Conservation (phyloP, 768 basidiomycete genomes). For the Hemileccinum rubropunctum region DNA sequence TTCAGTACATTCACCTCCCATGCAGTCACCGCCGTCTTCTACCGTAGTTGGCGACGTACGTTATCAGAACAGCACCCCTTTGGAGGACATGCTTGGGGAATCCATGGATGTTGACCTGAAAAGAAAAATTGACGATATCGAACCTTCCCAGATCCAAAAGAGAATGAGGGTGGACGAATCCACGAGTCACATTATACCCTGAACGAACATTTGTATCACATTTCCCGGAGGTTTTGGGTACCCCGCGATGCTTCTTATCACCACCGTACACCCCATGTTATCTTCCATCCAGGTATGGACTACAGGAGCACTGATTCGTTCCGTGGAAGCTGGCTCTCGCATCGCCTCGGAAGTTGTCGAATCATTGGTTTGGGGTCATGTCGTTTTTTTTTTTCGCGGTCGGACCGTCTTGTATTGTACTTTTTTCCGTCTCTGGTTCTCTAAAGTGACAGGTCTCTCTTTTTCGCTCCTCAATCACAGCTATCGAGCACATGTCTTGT, state of each 20-base stretch:
- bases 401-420: constrained; percentile 38
- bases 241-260: constrained; percentile 21
- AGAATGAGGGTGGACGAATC: constrained; percentile 68
- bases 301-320: constrained; percentile 27
- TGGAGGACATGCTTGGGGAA: constrained; percentile 40
- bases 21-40: constrained; percentile 51
- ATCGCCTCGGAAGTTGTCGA: constrained; percentile 30
- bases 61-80: constrained; percentile 34
- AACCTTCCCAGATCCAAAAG: constrained; percentile 54
- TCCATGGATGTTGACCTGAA: constrained; percentile 58
- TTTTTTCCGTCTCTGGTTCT: constrained; percentile 18
- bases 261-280: constrained; percentile 16
- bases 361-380: constrained; percentile 33
- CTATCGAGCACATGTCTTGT: constrained; percentile 23
- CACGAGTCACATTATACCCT: constrained; percentile 52
- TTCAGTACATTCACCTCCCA: constrained; percentile 49
- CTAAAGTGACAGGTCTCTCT: too few relatives aligned
- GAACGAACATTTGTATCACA: constrained; percentile 33
- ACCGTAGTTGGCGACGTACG: constrained; percentile 34
- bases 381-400: constrained; percentile 27
- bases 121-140: constrained; percentile 54
- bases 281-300: constrained; percentile 30
- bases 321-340: constrained; percentile 28
- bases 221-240: constrained; percentile 21
- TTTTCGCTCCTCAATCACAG: constrained; percentile 15